A percentile compares a stretch with the other conserved stretches of the same genome.
Evolutionary conservation across 1,284 basidiomycete species (phyloP).

Genomic region (Ustilago esculenta): DNA sequence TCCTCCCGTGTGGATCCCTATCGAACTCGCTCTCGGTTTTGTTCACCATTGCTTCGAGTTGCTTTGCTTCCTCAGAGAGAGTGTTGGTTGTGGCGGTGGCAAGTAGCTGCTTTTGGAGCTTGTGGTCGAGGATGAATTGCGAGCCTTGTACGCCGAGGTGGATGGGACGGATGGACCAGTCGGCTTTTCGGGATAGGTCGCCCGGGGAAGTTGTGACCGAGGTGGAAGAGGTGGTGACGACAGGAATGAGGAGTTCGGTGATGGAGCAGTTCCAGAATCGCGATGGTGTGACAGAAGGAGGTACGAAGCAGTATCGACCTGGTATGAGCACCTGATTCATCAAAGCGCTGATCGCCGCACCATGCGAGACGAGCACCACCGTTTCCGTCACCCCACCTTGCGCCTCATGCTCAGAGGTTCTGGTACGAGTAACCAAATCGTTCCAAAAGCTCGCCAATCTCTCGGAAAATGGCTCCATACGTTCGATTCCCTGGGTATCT

Average conservation of each 20-base stretch:
- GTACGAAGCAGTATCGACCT: constrained; percentile 37
- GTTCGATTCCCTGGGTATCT: constrained; percentile 59
- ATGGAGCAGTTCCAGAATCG: constrained; percentile 65
- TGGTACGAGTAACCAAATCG: constrained; percentile 37
- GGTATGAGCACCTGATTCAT: constrained; percentile 54
- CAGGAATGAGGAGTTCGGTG: constrained; percentile 53
- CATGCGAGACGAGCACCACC: constrained; percentile 61
- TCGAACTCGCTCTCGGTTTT: constrained; percentile 34
- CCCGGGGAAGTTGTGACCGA: constrained; percentile 5
- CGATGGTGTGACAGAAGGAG: constrained; percentile 23
- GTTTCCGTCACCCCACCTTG: constrained; percentile 21
- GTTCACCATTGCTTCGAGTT: constrained; percentile 20
- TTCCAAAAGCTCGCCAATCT: constrained; percentile 55
- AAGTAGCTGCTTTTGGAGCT: constrained; percentile 28
- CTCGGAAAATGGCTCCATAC: constrained; percentile 39
- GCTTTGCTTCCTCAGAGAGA: not conserved
- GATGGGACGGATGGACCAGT: constrained; percentile 39
- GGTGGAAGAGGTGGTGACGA: constrained; percentile 9
- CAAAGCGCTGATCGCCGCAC: constrained; percentile 58
- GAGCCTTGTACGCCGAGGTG: constrained; percentile 43
- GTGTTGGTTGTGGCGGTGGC: not conserved
- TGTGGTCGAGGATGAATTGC: constrained; percentile 38
- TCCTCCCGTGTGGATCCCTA: constrained; percentile 21
- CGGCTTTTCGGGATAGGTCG: constrained; percentile 3
- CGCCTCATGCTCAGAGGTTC: not conserved